Evolutionary conservation across 2,329 filamentous ascomycete species (phyloP).

Genomic region (Fusarium sp.): DNA sequence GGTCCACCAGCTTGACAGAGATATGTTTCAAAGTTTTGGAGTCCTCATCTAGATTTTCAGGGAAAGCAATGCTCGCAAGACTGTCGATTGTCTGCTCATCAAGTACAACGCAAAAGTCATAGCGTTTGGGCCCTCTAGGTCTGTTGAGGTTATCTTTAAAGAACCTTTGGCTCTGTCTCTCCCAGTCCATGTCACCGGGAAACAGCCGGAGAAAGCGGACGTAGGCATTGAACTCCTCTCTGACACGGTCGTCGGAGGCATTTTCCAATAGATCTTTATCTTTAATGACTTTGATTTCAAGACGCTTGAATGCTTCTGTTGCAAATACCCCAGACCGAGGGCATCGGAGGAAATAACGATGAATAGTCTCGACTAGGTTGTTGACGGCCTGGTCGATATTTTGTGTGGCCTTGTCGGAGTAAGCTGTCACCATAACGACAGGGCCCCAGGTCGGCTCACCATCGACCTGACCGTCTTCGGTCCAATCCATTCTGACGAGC

Average conservation of each 20-base stretch:
- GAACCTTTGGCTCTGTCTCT: background rate
- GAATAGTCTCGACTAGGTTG: constrained; percentile 8
- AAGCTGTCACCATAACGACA: constrained; percentile 17
- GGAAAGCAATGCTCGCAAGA: constrained; percentile 4
- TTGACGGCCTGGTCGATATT: constrained; percentile 11
- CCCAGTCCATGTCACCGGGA: background rate
- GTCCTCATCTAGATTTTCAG: constrained; percentile 1
- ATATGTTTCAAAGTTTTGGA: background rate
- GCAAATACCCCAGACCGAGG: background rate
- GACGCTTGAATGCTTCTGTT: constrained; percentile 12
- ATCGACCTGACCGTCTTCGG: background rate
- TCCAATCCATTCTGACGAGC: background rate
- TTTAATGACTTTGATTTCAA: constrained; percentile 23
- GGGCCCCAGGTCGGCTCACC: constrained; percentile 25
- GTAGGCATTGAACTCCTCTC: constrained; percentile 31
- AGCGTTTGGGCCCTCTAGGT: constrained; percentile 5
- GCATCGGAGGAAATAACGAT: constrained; percentile 11
- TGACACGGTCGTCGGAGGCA: constrained; percentile 30
- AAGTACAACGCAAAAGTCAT: constrained; percentile 18
- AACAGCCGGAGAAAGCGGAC: constrained; percentile 12
- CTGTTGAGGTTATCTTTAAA: constrained; percentile 7
- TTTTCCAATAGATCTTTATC: constrained; percentile 12
- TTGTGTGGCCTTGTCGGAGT: constrained; percentile 12
- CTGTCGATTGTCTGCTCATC: constrained; percentile 3
- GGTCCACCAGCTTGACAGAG: constrained; percentile 15